Percentiles rank a stretch among this genome's conserved stretches.
phyloP scores from a whole-genome alignment of 2,329 filamentous ascomycete genomes.

The Colletotrichum caudatum region DNA sequence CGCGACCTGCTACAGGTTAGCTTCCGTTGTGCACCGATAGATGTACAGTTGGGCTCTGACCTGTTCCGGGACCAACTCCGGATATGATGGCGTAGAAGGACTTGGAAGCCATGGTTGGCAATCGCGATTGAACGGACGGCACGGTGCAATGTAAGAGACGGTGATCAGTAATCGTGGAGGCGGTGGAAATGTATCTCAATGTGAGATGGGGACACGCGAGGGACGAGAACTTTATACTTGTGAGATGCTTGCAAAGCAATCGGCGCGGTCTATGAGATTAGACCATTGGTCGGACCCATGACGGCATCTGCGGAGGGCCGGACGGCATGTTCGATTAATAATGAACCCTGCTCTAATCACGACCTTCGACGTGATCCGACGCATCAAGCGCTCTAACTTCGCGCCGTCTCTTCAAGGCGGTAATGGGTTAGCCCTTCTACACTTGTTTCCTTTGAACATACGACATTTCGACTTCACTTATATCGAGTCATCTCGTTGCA shows the following conservation, averaged over 20 bases:
- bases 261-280: constrained; percentile 14
- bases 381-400: too few relatives aligned
- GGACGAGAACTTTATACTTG: constrained; percentile 13
- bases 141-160: not conserved
- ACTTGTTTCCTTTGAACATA: too few relatives aligned
- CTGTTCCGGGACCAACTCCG: constrained; percentile 78
- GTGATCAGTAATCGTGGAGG: not conserved
- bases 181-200: not conserved
- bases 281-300: constrained; percentile 36
- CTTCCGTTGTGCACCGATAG: constrained; percentile 70
- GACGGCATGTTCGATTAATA: constrained; percentile 35
- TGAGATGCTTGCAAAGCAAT: constrained; percentile 6
- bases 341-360: constrained; percentile 28
- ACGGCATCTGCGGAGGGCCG: constrained; percentile 37
- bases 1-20: constrained; percentile 52
- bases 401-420: too few relatives aligned
- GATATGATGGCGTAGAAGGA: constrained; percentile 74
- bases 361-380: constrained; percentile 12
- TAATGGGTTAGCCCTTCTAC: too few relatives aligned
- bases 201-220: not conserved
- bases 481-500: too few relatives aligned
- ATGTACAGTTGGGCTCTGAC: constrained; percentile 58
- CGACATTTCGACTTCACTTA: too few relatives aligned
- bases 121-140: not conserved
- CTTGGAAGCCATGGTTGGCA: constrained; percentile 48